phyloP scores from a whole-genome alignment of 2,329 filamentous ascomycete species.

The Cladosporium sp. region DNA sequence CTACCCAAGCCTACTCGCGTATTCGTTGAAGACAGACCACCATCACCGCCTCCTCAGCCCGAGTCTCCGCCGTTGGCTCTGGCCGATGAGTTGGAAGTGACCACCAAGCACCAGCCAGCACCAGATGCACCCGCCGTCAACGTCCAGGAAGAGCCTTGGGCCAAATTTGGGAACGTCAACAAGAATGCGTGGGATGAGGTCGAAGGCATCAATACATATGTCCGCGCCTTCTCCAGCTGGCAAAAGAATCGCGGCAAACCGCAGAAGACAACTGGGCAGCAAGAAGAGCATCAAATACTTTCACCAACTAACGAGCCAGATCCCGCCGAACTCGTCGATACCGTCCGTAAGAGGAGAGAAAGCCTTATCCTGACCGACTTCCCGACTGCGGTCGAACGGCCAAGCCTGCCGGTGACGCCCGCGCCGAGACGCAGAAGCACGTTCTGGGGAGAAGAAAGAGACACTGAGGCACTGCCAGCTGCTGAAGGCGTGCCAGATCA shows the following conservation, averaged over 20 bases:
- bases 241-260: constrained; percentile 50
- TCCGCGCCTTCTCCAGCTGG: constrained; percentile 61
- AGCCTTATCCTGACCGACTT: constrained; percentile 78
- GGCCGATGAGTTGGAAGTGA: constrained; percentile 26
- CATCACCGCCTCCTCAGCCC: constrained; percentile 16
- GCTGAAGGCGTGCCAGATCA: constrained; percentile 82
- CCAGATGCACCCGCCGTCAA: constrained; percentile 42
- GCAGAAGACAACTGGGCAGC: constrained; percentile 8
- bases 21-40: constrained; percentile 52
- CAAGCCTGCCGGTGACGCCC: constrained; percentile 84
- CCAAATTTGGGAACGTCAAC: constrained; percentile 57
- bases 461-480: constrained; percentile 57
- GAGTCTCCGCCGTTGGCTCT: constrained; percentile 14
- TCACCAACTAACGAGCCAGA: constrained; percentile 19
- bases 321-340: constrained; percentile 23
- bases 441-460: constrained; percentile 60
- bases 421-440: constrained; percentile 65
- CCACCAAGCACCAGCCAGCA: constrained; percentile 14
- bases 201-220: constrained; percentile 80
- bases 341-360: constrained; percentile 36
- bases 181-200: constrained; percentile 89
- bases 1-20: constrained; percentile 58
- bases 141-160: constrained; percentile 56
- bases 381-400: constrained; percentile 72
- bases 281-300: constrained; percentile 15